Percentiles rank a stretch among this genome's conserved stretches.
These are phyloP conservation scores for Xylariales sp. DNA, from an alignment of 2,329 filamentous ascomycete species.

Conservation along the genomic window DNA sequence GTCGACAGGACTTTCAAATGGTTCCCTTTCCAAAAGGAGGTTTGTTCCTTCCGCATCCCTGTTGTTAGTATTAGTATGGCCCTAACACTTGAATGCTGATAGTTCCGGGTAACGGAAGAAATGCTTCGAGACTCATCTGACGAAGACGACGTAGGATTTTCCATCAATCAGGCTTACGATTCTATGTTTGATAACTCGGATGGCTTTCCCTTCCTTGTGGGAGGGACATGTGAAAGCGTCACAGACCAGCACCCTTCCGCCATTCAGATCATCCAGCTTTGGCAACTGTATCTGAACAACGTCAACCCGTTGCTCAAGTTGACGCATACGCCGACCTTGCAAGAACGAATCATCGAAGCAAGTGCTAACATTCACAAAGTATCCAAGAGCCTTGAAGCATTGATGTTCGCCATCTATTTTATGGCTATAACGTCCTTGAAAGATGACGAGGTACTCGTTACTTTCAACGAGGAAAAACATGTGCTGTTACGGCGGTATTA, in stretches of 20 bases:
- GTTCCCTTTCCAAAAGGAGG: constrained; percentile 50
- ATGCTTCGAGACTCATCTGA: constrained; percentile 51
- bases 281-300: constrained; percentile 67
- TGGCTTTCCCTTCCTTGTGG: constrained; percentile 54
- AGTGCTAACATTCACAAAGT: constrained; percentile 50
- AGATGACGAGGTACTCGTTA: constrained; percentile 45
- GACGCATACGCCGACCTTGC: constrained; percentile 61
- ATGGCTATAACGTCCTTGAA: constrained; percentile 54
- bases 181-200: constrained; percentile 52
- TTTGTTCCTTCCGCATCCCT: constrained; percentile 22
- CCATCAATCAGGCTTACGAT: constrained; percentile 55
- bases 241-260: constrained; percentile 47
- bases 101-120: constrained; percentile 49
- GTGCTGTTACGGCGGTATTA: constrained; percentile 50
- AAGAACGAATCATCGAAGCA: constrained; percentile 60
- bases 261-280: constrained; percentile 59
- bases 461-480: constrained; percentile 49
- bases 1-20: constrained; percentile 35
- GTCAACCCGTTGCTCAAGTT: constrained; percentile 66
- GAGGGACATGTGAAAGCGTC: constrained; percentile 37
- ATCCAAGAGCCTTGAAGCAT: constrained; percentile 53
- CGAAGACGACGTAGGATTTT: constrained; percentile 46
- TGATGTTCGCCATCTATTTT: constrained; percentile 64
- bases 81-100: neutral
- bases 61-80: too few species aligned